These are phyloP conservation scores for Sporothrix humicola DNA, from an alignment of 2,329 filamentous ascomycete species.

Conservation along the genomic window DNA sequence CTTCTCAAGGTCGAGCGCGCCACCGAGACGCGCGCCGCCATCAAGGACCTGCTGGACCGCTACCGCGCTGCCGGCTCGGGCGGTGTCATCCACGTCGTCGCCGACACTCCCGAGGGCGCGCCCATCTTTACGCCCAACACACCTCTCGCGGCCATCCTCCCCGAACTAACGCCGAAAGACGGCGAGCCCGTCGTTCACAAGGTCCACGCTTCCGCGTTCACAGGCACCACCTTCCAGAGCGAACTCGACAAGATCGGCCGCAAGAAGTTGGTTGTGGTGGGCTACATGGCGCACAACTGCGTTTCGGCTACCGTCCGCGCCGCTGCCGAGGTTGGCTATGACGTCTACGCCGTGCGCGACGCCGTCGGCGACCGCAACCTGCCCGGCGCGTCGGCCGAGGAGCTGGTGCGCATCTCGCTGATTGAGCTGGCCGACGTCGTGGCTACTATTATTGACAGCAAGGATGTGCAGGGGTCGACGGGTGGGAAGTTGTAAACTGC, in stretches of 20 bases:
- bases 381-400: constrained; percentile 27
- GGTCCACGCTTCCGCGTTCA: constrained; percentile 27
- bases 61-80: constrained; percentile 28
- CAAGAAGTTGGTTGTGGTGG: constrained; percentile 31
- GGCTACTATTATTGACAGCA: constrained; percentile 29
- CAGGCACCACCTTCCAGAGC: constrained; percentile 8
- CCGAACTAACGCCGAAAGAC: constrained; percentile 22
- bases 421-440: constrained; percentile 32
- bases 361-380: constrained; percentile 27
- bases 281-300: constrained; percentile 33
- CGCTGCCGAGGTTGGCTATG: background rate
- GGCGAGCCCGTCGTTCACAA: constrained; percentile 34
- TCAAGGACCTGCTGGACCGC: constrained; percentile 29
- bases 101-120: background rate
- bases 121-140: constrained; percentile 35
- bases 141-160: constrained; percentile 26
- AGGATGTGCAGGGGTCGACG: constrained; percentile 15
- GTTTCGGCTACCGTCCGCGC: constrained; percentile 22
- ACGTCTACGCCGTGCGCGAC: constrained; percentile 29
- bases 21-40: constrained; percentile 26
- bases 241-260: constrained; percentile 27
- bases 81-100: constrained; percentile 33
- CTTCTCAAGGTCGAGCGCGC: constrained; percentile 24
- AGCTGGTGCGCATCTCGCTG: constrained; percentile 31
- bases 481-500: background rate